These are phyloP conservation scores for Cladosporium sphaerospermum DNA, from an alignment of 2,329 filamentous ascomycete species.

Conservation along the genomic window DNA sequence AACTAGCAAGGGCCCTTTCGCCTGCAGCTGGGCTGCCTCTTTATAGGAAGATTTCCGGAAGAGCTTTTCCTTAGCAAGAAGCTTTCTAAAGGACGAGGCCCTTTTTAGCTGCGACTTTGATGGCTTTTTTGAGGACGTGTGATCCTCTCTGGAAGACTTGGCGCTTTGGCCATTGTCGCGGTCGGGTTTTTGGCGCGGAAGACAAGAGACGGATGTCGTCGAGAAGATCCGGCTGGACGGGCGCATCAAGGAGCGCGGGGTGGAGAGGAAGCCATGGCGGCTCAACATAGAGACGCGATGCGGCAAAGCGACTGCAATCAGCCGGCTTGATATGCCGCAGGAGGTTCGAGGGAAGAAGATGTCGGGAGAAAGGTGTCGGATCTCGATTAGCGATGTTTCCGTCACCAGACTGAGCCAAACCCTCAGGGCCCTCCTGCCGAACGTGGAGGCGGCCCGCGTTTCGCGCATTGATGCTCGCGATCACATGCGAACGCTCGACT, in stretches of 20 bases:
- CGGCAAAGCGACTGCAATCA: slow-evolving; percentile 2
- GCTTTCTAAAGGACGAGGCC: no score
- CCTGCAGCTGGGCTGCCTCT: no score
- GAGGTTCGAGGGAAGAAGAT: neutral
- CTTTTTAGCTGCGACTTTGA: neutral
- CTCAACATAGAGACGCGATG: slow-evolving; percentile 2
- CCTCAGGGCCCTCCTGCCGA: no score
- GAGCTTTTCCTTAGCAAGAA: no score
- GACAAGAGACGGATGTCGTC: neutral
- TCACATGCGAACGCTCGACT: no score
- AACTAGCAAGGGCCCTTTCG: no score
- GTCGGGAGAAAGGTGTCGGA: slow-evolving; percentile 30
- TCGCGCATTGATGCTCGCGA: no score
- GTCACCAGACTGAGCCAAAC: no score
- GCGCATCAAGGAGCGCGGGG: neutral
- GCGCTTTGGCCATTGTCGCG: neutral
- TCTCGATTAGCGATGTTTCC: no score
- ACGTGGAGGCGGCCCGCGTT: no score
- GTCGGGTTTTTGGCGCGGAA: neutral
- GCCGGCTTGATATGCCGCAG: slow-evolving; percentile 3
- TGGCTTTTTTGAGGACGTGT: neutral
- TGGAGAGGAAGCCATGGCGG: neutral
- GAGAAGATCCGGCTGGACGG: neutral
- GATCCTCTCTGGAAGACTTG: neutral
- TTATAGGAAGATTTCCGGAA: no score